Evolutionary conservation across 2,329 filamentous ascomycete genomes (phyloP).

Genomic region (Phialophora verrucosa): DNA sequence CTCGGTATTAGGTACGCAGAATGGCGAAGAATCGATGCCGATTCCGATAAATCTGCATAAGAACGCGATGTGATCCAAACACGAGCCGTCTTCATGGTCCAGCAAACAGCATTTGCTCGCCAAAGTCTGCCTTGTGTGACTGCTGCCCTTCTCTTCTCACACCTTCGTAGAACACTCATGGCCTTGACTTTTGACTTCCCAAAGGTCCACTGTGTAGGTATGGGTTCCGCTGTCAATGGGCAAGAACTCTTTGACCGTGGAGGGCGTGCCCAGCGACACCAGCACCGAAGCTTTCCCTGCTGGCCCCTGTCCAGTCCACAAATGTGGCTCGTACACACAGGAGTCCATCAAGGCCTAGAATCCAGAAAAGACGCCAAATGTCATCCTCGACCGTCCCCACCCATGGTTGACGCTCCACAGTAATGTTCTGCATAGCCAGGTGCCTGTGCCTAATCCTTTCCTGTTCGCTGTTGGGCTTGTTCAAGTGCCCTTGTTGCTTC

Average conservation of each 20-base stretch:
- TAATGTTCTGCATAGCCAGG: conserved; percentile 26
- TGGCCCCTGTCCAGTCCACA: neutral
- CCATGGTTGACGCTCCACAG: conserved; percentile 25
- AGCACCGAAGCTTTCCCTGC: neutral
- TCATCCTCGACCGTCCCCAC: conserved; percentile 13
- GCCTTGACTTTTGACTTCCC: neutral
- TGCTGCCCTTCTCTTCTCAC: neutral
- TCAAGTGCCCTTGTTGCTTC: conserved; percentile 20
- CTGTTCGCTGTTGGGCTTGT: conserved; percentile 2
- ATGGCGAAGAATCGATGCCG: neutral
- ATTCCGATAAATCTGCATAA: neutral
- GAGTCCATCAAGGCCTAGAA: conserved; percentile 4
- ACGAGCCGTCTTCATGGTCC: neutral
- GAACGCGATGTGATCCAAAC: neutral
- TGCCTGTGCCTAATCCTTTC: conserved; percentile 26
- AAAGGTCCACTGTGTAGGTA: neutral
- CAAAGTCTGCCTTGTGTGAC: neutral
- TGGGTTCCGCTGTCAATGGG: neutral
- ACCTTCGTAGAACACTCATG: neutral
- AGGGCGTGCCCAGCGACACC: neutral
- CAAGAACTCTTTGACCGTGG: neutral
- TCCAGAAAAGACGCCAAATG: conserved; percentile 23
- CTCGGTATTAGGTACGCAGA: neutral
- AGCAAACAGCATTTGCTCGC: neutral
- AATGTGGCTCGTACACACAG: neutral